Evolutionary conservation across 1,284 basidiomycete species (phyloP).

Genomic region (Agroathelia rolfsii): DNA sequence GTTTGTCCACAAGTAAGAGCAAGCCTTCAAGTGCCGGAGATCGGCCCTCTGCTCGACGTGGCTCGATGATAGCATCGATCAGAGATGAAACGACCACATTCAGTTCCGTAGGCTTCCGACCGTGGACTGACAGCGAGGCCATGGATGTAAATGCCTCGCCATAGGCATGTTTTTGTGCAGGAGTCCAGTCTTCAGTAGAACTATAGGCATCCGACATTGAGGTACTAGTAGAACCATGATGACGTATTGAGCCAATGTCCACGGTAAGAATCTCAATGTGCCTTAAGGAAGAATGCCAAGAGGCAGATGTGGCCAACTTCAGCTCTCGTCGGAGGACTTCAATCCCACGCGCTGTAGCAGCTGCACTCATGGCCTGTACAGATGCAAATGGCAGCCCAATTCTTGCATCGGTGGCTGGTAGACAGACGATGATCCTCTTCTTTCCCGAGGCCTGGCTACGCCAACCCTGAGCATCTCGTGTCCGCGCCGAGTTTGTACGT

Average conservation of each 20-base stretch:
- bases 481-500: constrained; percentile 46
- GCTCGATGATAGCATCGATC: constrained; percentile 46
- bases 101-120: constrained; percentile 45
- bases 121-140: constrained; percentile 22
- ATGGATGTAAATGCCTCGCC: constrained; percentile 51
- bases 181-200: constrained; percentile 58
- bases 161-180: constrained; percentile 60
- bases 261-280: constrained; percentile 52
- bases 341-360: constrained; percentile 54
- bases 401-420: constrained; percentile 57
- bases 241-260: constrained; percentile 66
- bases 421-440: constrained; percentile 59
- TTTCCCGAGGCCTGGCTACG: constrained; percentile 34
- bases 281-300: constrained; percentile 39
- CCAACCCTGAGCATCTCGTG: constrained; percentile 34
- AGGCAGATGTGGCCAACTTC: constrained; percentile 39
- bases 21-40: constrained; percentile 30
- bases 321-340: constrained; percentile 69
- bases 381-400: constrained; percentile 63
- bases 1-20: constrained; percentile 36
- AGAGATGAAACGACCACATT: constrained; percentile 47
- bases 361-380: constrained; percentile 62
- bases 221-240: no score
- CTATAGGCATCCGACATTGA: constrained; percentile 43
- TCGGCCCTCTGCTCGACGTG: constrained; percentile 28